Evolutionary conservation across 2,329 filamentous ascomycete species (phyloP), one percentile per base, ranked within the genome.

Genomic region (Cadophora luteo-olivacea): DNA sequence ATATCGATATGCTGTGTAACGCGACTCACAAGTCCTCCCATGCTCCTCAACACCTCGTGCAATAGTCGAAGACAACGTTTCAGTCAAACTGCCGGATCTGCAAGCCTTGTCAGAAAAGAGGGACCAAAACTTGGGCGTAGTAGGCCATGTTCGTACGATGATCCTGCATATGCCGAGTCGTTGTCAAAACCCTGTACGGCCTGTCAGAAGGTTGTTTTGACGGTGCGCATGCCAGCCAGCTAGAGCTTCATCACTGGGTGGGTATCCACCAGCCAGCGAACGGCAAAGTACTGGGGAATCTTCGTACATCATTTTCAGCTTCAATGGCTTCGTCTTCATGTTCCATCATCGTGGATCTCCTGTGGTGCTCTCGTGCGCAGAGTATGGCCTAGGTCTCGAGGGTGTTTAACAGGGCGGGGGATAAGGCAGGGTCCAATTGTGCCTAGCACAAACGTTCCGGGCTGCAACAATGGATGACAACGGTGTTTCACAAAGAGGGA

Each of bases 1-100:
- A 41, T 62, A 24, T 41, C 4, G 41, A 41, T 62, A 36, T 51
- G 16, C 16, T 49, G 54, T 29, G 32, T 19, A 55, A 54, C 48
- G 16, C 49, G n/a, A 51, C 64, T 65, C 41, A 65, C 64, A 65
- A 3, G 64, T 73, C 48, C 74, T 72, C 14, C 74, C 75, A 70
- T 76, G 58, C 48, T 76, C 75, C 33, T 73, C 69, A 1, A 75
- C 67, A 11, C 73, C 74, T 32, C 68, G 65, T 19, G 64, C 29
- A 16, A 74, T 73, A 32, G 49, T 61, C 29, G 74, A 74, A 5
- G 68, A 66, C 7, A 76, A 38, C 11, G 73, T 72, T 57, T 73
- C 68, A 11, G 72, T 73, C 51, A 72, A 61, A 48, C 70, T 72
- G 33, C 64, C 69, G 8, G 65, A 49, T 32, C 72, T 74, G 49